Conservation (phyloP, 805 yeast genomes). For the Ogataea angusta region DNA sequence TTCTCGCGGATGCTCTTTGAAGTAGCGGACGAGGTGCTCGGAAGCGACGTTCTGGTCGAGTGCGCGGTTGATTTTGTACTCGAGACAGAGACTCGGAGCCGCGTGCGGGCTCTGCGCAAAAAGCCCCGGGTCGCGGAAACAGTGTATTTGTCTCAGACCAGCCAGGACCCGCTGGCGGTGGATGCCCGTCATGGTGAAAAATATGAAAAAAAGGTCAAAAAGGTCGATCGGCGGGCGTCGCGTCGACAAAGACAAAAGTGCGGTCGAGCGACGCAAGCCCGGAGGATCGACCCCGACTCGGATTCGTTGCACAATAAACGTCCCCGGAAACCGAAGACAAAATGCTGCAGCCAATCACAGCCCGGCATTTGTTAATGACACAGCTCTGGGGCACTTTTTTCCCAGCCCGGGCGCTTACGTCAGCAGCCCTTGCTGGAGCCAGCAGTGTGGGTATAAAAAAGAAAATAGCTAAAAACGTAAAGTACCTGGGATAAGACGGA, state of each 20-base stretch:
- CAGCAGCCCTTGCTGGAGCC: constrained; percentile 7
- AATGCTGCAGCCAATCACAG: constrained; percentile 9
- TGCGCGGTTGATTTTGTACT: not conserved
- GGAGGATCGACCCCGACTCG: constrained; percentile 10
- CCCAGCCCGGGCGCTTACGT: constrained; percentile 8
- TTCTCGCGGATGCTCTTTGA: not conserved
- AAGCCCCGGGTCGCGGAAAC: constrained; percentile 1
- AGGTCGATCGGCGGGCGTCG: not conserved
- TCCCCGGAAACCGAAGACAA: constrained; percentile 14
- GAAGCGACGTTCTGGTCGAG: not conserved
- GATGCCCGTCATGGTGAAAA: constrained; percentile 2
- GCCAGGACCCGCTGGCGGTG: constrained; percentile 4
- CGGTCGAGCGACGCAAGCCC: no score
- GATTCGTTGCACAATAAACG: constrained; percentile 4
- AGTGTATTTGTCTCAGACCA: constrained; percentile 4
- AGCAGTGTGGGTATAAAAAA: constrained; percentile 1
- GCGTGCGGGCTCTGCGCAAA: not conserved
- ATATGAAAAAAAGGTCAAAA: not conserved
- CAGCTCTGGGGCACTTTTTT: not conserved
- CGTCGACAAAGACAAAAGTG: no score
- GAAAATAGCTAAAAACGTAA: constrained; percentile 2
- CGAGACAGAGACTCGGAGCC: not conserved
- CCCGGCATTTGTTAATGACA: constrained; percentile 7
- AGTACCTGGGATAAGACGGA: not conserved
- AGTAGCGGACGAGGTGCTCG: not conserved